Percentiles rank a stretch among this genome's conserved stretches.
phyloP scores from a whole-genome alignment of 2,329 filamentous ascomycete genomes.

The Xylariaceae sp. region DNA sequence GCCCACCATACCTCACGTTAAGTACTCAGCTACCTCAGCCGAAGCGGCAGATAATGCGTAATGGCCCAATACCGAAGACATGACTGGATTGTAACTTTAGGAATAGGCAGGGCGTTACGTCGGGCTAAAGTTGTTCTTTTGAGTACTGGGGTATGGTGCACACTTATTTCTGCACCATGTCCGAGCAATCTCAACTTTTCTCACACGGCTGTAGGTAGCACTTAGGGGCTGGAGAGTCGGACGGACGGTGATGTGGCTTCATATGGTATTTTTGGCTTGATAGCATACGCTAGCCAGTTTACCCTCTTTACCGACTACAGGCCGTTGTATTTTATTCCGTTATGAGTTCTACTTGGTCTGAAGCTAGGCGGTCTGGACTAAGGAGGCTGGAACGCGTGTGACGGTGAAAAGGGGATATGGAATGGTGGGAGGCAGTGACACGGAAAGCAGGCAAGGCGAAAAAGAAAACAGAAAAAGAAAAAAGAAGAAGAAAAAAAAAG shows the following conservation, averaged over 20 bases:
- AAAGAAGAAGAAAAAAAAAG: slow-evolving; percentile 12
- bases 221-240: slow-evolving; percentile 22
- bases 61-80: slow-evolving; percentile 7
- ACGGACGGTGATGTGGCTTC: slow-evolving; percentile 19
- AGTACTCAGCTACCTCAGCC: background rate
- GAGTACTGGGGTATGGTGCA: slow-evolving; percentile 29
- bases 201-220: slow-evolving; percentile 16
- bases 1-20: slow-evolving; percentile 27
- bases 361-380: background rate
- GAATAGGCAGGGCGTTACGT: slow-evolving; percentile 31
- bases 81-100: slow-evolving; percentile 29
- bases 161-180: slow-evolving; percentile 19
- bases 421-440: slow-evolving; percentile 17
- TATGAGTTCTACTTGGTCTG: slow-evolving; percentile 10
- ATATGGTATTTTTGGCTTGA: slow-evolving; percentile 13
- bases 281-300: slow-evolving; percentile 7
- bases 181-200: slow-evolving; percentile 11
- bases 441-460: slow-evolving; percentile 16
- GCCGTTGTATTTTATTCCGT: slow-evolving; percentile 1
- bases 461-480: slow-evolving; percentile 9
- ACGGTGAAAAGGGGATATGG: slow-evolving; percentile 4
- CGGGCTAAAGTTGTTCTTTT: slow-evolving; percentile 23
- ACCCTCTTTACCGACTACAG: slow-evolving; percentile 3
- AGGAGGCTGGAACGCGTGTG: slow-evolving; percentile 1
- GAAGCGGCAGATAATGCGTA: slow-evolving; percentile 6